These are phyloP conservation scores for Eucalyptus tenuipes DNA, from an alignment of 345 rosid genomes.

Conservation along the genomic window DNA sequence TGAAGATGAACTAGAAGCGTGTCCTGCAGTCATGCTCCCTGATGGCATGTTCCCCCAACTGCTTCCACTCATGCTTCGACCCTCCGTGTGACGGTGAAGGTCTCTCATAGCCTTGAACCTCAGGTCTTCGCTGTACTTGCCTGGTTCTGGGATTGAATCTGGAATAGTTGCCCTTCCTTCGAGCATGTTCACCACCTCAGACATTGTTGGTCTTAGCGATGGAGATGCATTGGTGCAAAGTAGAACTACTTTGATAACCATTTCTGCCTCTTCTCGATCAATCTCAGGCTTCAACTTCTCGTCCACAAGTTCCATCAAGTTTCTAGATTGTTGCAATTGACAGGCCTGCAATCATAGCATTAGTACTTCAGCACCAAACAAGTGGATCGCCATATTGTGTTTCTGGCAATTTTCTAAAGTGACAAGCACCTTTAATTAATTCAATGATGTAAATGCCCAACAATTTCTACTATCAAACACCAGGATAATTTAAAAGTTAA, in stretches of 20 bases:
- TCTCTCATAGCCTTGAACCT: constrained; percentile 8
- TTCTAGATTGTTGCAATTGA: constrained; percentile 2
- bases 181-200: constrained; percentile 15
- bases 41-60: neutral
- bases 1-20: neutral
- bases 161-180: constrained; percentile 9
- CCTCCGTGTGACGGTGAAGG: neutral
- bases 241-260: constrained; percentile 1
- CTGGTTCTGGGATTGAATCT: constrained; percentile 11
- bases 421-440: neutral
- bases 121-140: constrained; percentile 3
- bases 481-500: neutral
- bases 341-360: constrained; percentile 4
- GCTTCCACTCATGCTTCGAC: neutral
- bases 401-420: neutral
- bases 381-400: neutral
- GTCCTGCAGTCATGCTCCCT: neutral
- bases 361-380: neutral
- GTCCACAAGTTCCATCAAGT: constrained; percentile 9
- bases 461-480: neutral
- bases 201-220: constrained; percentile 10
- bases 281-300: neutral
- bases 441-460: neutral
- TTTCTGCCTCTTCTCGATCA: constrained; percentile 4
- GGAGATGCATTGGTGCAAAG: constrained; percentile 13